Conservation (phyloP, 1,284 basidiomycete genomes). For the Cryptococcus jaspeensis region DNA sequence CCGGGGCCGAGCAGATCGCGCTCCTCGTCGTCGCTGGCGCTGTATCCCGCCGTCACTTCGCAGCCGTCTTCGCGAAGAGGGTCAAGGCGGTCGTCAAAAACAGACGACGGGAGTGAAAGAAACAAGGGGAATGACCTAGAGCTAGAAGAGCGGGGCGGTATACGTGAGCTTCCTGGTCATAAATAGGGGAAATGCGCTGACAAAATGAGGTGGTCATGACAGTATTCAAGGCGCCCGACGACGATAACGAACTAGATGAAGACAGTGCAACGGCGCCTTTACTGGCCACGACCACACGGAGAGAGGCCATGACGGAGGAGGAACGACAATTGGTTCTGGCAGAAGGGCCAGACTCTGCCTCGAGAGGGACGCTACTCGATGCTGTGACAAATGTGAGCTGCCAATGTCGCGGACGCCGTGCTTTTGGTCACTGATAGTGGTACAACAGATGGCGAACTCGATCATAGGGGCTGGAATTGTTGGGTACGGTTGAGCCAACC, state of each 20-base stretch:
- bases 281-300: constrained; percentile 8
- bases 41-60: constrained; percentile 4
- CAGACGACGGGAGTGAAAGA: background rate
- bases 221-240: constrained; percentile 38
- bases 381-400: constrained; percentile 48
- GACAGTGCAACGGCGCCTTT: constrained; percentile 28
- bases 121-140: background rate
- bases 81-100: constrained; percentile 12
- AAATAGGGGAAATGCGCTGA: background rate
- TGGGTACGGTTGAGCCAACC: constrained; percentile 56
- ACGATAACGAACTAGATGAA: constrained; percentile 30
- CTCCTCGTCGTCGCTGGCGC: background rate
- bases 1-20: constrained; percentile 6
- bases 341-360: constrained; percentile 31
- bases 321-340: constrained; percentile 26
- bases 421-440: background rate
- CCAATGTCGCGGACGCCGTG: background rate
- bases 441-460: constrained; percentile 70
- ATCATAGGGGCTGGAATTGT: constrained; percentile 96
- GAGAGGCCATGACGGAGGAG: constrained; percentile 15
- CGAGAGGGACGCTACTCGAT: constrained; percentile 44
- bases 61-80: constrained; percentile 11
- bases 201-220: background rate
- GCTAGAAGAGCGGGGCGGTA: constrained; percentile 1
- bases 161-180: constrained; percentile 6